Base-by-base conservation (phyloP, 768 basidiomycete species). In the Lactarius psammicola region DNA sequence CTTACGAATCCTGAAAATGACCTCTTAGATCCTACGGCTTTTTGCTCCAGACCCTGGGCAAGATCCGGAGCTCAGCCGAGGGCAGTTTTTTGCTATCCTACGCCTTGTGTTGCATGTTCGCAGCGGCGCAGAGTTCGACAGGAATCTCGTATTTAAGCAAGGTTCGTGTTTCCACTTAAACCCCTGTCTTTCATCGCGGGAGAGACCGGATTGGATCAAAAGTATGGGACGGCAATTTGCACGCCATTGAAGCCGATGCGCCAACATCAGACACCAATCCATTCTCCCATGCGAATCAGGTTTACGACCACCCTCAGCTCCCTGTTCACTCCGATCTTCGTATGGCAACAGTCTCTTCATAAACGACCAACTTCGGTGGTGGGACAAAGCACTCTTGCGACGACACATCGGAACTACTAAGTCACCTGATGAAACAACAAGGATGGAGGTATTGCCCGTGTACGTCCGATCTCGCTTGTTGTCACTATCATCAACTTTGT, bases 1-100 rank as follows among this genome's bases (percentile, higher is more conserved):
- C n/a, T 31, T 46, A 26, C 51, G 54, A 17, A 23, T 10, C 38
- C 58, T 54, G 53, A 17, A 15, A 9, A 33, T 30, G 1, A 42
- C 30, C 2, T 57, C 26, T 23, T 42, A 92, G 89, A 87, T 91
- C 64, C 77, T 93, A 58, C 83, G 79, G 54, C 73, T 88, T 1
- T 91, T 92, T 72, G 79, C 80, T 44, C 86, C 89, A 2, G 79
- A 76, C 62, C 76, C 89, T 56, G 78, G 76, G 0, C 80, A 78
- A 11, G 76, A 78, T 9, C 87, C 89, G 69, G 76, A 77, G 2
- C 77, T 93, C 38, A 79, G 80, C 11, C 86, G 87, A 1, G 87
- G 87, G 20, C 87, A 93, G 70, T 90, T 92, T 73, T 92, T 92
- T 70, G 90, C 90, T 9, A 86, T 82, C 0, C 76, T 91, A 28